phyloP scores from a whole-genome alignment of 768 basidiomycete genomes.

The Russula abietina region DNA sequence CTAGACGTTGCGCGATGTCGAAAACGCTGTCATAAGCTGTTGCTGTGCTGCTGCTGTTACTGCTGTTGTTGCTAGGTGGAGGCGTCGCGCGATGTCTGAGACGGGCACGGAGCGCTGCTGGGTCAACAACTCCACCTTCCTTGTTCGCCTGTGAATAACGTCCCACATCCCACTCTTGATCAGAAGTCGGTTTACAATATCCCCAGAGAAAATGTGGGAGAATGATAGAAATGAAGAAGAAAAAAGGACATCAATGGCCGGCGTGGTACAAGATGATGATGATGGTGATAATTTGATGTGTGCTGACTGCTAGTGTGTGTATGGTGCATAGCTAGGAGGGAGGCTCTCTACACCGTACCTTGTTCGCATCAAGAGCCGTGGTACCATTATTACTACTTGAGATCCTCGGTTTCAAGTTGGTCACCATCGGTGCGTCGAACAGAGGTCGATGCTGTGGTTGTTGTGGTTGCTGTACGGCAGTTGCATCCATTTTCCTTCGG shows the following conservation, averaged over 20 bases:
- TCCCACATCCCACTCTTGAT: not conserved
- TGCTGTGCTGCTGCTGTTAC: not conserved
- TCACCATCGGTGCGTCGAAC: not conserved
- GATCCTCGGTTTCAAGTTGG: not conserved
- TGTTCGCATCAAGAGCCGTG: not conserved
- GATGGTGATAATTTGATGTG: not conserved
- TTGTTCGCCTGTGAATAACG: not conserved
- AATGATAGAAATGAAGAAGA: too few relatives aligned
- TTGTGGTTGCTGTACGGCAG: not conserved
- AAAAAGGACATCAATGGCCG: not conserved
- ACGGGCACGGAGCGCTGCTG: constrained; percentile 8
- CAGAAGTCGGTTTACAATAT: not conserved
- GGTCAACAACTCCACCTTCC: constrained; percentile 2
- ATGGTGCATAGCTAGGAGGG: not conserved
- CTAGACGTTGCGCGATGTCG: constrained; percentile 12
- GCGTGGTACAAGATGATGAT: too few relatives aligned
- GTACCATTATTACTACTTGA: not conserved
- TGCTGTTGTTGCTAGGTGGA: not conserved
- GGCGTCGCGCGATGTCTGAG: constrained; percentile 9
- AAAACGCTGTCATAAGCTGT: constrained; percentile 6
- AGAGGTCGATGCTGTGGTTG: not conserved
- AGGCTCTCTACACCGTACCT: not conserved
- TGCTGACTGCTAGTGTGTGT: too few relatives aligned
- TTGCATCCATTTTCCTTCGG: constrained; percentile 1
- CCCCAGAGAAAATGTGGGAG: too few relatives aligned